Percentiles rank a stretch among this genome's conserved stretches.
Evolutionary conservation across 495 filamentous ascomycete species (phyloP).

Genomic region (Ascodesmis nigricans): DNA sequence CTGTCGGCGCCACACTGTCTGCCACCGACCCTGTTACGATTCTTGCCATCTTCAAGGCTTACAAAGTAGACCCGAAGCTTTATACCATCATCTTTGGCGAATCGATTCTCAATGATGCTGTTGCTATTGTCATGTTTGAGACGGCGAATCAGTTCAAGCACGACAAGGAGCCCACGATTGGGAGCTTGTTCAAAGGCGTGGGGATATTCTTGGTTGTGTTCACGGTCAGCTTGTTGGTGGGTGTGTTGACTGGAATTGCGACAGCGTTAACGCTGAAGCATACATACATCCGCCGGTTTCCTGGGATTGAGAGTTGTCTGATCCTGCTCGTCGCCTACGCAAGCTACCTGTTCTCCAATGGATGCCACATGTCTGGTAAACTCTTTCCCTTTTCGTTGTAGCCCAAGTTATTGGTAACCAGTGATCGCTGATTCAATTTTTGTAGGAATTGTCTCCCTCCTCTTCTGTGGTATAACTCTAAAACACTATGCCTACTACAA

Average conservation of each 20-base stretch:
- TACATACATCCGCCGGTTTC: constrained; percentile 73
- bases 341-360: constrained; percentile 93
- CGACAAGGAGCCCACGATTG: constrained; percentile 27
- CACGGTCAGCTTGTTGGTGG: constrained; percentile 80
- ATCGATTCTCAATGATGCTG: constrained; percentile 91
- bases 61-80: constrained; percentile 94
- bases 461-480: constrained; percentile 94
- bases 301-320: constrained; percentile 89
- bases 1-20: constrained; percentile 83
- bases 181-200: constrained; percentile 65
- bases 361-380: constrained; percentile 80
- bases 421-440: neutral
- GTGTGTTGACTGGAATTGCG: constrained; percentile 61
- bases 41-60: constrained; percentile 93
- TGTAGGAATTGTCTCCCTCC: constrained; percentile 77
- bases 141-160: constrained; percentile 78
- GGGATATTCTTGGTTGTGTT: constrained; percentile 91
- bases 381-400: too few relatives aligned
- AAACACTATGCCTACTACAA: constrained; percentile 99
- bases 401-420: constrained; percentile 11
- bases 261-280: constrained; percentile 81
- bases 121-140: constrained; percentile 96
- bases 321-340: constrained; percentile 86
- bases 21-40: constrained; percentile 96
- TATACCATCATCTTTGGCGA: constrained; percentile 98